Percentiles rank a stretch among this genome's conserved stretches.
Conservation (phyloP, 352 stramenopile species). For the Phytophthora cryptogea region DNA sequence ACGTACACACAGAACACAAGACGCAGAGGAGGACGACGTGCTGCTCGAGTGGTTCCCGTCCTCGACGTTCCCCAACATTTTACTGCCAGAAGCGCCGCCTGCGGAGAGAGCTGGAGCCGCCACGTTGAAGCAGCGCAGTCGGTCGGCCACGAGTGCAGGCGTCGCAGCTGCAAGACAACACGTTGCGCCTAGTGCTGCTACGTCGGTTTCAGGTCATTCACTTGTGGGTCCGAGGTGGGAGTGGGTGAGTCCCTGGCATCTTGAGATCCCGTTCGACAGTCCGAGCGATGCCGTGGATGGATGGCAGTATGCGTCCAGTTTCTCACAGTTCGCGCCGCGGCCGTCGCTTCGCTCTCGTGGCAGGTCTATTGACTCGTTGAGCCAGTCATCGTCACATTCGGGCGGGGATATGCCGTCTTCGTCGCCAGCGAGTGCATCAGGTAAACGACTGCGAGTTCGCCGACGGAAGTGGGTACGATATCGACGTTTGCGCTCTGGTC, state of each 20-base stretch:
- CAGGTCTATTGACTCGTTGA: slow-evolving; percentile 29
- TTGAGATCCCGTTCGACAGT: slow-evolving; percentile 36
- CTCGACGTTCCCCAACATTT: slow-evolving; percentile 57
- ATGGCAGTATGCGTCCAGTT: slow-evolving; percentile 71
- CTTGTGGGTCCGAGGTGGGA: slow-evolving; percentile 44
- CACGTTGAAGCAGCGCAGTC: slow-evolving; percentile 29
- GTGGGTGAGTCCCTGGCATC: slow-evolving; percentile 77
- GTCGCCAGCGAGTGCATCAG: slow-evolving; percentile 27
- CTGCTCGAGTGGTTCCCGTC: slow-evolving; percentile 47
- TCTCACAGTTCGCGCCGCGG: slow-evolving; percentile 52
- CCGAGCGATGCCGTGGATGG: slow-evolving; percentile 44
- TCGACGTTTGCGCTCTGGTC: slow-evolving; percentile 39
- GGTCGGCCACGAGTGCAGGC: slow-evolving; percentile 23
- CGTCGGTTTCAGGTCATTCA: slow-evolving; percentile 3
- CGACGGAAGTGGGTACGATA: slow-evolving; percentile 75
- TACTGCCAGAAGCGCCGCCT: slow-evolving; percentile 36
- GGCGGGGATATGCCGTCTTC: slow-evolving; percentile 26
- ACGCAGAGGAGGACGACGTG: slow-evolving; percentile 19
- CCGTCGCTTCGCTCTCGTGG: slow-evolving; percentile 27
- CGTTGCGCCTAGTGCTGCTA: slow-evolving; percentile 3
- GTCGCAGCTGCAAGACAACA: not conserved
- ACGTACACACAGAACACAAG: slow-evolving; percentile 1
- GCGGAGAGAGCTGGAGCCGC: not conserved
- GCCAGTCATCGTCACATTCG: slow-evolving; percentile 10
- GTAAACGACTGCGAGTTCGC: slow-evolving; percentile 53